Conservation (phyloP, 2,329 filamentous ascomycete genomes). For the Thelonectria blattea region DNA sequence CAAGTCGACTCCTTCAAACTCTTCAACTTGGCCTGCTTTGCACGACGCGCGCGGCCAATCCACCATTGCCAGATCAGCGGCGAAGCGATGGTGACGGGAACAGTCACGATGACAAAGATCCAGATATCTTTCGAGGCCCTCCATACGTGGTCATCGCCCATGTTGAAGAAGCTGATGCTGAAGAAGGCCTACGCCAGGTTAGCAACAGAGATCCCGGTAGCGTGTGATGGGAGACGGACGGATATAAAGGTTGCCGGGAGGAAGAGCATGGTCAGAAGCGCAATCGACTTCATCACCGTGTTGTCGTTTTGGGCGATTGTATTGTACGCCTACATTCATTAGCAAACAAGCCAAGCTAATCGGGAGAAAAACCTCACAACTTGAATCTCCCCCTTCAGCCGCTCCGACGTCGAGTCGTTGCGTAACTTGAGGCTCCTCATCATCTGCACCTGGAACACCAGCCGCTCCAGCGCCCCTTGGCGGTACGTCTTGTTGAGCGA, state of each 20-base stretch:
- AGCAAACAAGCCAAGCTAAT: background rate
- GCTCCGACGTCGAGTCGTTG: conserved; percentile 7
- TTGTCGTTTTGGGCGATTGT: conserved; percentile 13
- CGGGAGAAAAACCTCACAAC: background rate
- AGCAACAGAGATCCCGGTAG: background rate
- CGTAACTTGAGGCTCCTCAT: conserved; percentile 8
- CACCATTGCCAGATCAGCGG: background rate
- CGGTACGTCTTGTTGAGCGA: background rate
- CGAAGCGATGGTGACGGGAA: background rate
- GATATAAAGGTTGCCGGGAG: conserved; percentile 11
- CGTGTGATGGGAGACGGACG: background rate
- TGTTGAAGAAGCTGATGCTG: conserved; percentile 10
- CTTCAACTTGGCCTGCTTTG: background rate
- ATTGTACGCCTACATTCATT: conserved; percentile 6
- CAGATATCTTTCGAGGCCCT: background rate
- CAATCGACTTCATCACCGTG: conserved; percentile 14
- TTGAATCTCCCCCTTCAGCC: conserved; percentile 11
- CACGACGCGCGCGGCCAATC: background rate
- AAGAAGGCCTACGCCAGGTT: conserved; percentile 4
- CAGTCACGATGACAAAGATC: conserved; percentile 3
- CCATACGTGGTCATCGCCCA: background rate
- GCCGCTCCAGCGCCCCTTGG: background rate
- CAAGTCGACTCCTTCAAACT: too few relatives aligned
- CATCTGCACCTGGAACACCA: conserved; percentile 9
- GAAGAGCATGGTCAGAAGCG: conserved; percentile 11